A percentile compares a stretch with the other conserved stretches of the same genome.
These are phyloP conservation scores for Wilcoxina mikolae DNA, from an alignment of 495 filamentous ascomycete genomes.

Conservation along the genomic window DNA sequence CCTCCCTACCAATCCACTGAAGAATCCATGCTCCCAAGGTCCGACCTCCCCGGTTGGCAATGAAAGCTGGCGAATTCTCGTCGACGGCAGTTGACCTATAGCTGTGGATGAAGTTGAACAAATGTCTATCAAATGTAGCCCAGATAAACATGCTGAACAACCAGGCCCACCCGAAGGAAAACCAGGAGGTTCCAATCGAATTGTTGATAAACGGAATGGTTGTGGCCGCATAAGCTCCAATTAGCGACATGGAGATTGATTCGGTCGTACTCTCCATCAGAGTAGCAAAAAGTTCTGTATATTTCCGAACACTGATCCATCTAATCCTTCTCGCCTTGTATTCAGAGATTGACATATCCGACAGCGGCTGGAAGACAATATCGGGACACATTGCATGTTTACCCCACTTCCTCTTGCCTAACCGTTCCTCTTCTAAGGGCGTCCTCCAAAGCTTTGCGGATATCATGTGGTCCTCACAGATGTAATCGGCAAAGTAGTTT, in stretches of 20 bases:
- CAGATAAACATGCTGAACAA: constrained; percentile 49
- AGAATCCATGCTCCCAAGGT: constrained; percentile 55
- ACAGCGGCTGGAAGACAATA: constrained; percentile 77
- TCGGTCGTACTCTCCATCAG: constrained; percentile 92
- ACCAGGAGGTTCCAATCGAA: constrained; percentile 47
- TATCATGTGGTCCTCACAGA: constrained; percentile 96
- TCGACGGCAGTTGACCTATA: constrained; percentile 55
- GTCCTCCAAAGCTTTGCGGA: constrained; percentile 78
- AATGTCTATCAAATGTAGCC: constrained; percentile 56
- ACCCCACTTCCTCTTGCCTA: constrained; percentile 40
- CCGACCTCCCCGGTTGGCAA: constrained; percentile 36
- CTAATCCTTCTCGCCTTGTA: constrained; percentile 74
- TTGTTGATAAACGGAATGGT: constrained; percentile 49
- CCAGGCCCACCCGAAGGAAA: constrained; percentile 51
- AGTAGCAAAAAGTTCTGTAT: constrained; percentile 76
- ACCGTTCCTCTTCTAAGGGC: constrained; percentile 33
- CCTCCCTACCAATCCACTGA: constrained; percentile 76
- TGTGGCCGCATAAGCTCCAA: constrained; percentile 64
- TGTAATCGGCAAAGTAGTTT: constrained; percentile 85
- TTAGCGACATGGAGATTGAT: constrained; percentile 63
- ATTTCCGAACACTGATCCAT: constrained; percentile 90
- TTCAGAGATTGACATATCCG: constrained; percentile 57
- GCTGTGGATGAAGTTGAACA: constrained; percentile 60
- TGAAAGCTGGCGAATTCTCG: constrained; percentile 57
- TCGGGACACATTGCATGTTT: constrained; percentile 80